phyloP scores from a whole-genome alignment of 75 land plant genomes.

The Selaginella tamariscina region DNA sequence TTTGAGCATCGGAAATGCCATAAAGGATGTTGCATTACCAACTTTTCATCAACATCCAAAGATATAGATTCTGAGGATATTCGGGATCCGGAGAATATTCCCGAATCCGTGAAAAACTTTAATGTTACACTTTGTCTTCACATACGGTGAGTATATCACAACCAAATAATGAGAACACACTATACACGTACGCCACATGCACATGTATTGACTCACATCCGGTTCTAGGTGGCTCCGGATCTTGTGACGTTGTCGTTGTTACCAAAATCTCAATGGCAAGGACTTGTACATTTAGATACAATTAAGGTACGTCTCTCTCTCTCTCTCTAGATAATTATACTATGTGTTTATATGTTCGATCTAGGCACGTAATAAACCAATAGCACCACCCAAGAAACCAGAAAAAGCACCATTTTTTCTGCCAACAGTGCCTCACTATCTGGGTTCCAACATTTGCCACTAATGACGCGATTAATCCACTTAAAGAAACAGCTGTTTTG shows the following conservation, averaged over 20 bases:
- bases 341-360: slow-evolving; percentile 5
- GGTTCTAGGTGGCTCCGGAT: slow-evolving; percentile 39
- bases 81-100: slow-evolving; percentile 16
- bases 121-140: neutral
- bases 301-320: slow-evolving; percentile 49
- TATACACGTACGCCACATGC: no score
- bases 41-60: slow-evolving; percentile 34
- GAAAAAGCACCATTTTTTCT: slow-evolving; percentile 93
- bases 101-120: slow-evolving; percentile 10
- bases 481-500: neutral
- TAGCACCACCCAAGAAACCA: slow-evolving; percentile 89
- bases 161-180: neutral
- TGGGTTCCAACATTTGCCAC: slow-evolving; percentile 57
- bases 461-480: slow-evolving; percentile 11
- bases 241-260: slow-evolving; percentile 76
- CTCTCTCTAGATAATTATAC: slow-evolving; percentile 8
- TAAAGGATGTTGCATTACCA: slow-evolving; percentile 54
- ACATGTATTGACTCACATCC: no score
- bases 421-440: slow-evolving; percentile 74
- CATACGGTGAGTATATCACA: neutral
- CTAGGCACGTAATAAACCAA: slow-evolving; percentile 82
- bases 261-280: slow-evolving; percentile 94
- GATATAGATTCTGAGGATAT: slow-evolving; percentile 26
- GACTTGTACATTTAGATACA: slow-evolving; percentile 76
- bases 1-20: slow-evolving; percentile 53